These are phyloP conservation scores for Malassezia psittaci DNA, from an alignment of 1,284 basidiomycete genomes.

Conservation along the genomic window DNA sequence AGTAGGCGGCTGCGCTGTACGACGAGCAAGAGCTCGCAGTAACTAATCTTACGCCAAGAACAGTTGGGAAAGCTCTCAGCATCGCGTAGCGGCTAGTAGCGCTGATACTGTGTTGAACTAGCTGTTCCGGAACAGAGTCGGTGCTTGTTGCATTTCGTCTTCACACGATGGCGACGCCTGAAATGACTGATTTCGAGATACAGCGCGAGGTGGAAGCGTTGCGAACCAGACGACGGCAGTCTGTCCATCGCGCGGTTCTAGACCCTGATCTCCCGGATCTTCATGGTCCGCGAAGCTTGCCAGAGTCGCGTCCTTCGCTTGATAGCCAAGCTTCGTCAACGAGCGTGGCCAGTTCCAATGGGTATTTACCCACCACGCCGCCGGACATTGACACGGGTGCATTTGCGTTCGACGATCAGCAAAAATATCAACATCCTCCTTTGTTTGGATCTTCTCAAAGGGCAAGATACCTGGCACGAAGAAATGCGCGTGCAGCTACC, in stretches of 20 bases:
- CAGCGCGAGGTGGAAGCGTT: conserved; percentile 44
- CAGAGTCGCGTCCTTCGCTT: background rate
- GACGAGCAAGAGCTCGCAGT: too few relatives aligned
- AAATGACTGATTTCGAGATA: conserved; percentile 24
- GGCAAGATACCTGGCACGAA: conserved; percentile 4
- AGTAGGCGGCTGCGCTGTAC: background rate
- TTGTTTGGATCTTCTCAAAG: conserved; percentile 14
- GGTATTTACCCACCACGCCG: conserved; percentile 1
- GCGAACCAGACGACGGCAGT: conserved; percentile 39
- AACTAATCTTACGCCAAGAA: too few relatives aligned
- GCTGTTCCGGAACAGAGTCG: too few relatives aligned
- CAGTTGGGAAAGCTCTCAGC: too few relatives aligned
- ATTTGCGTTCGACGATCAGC: conserved; percentile 1
- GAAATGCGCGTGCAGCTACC: background rate
- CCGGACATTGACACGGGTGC: background rate
- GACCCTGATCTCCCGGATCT: conserved; percentile 44
- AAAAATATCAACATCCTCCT: background rate
- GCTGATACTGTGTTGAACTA: too few relatives aligned
- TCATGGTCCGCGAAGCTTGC: background rate
- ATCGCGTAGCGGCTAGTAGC: too few relatives aligned
- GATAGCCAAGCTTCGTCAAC: conserved; percentile 21
- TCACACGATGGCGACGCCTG: conserved; percentile 4
- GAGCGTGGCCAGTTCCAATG: conserved; percentile 25
- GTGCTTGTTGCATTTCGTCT: too few relatives aligned
- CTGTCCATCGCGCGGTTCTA: conserved; percentile 37